Evolutionary conservation across 169 alveolate species (phyloP).

Genomic region (Eimeria necatrix): DNA sequence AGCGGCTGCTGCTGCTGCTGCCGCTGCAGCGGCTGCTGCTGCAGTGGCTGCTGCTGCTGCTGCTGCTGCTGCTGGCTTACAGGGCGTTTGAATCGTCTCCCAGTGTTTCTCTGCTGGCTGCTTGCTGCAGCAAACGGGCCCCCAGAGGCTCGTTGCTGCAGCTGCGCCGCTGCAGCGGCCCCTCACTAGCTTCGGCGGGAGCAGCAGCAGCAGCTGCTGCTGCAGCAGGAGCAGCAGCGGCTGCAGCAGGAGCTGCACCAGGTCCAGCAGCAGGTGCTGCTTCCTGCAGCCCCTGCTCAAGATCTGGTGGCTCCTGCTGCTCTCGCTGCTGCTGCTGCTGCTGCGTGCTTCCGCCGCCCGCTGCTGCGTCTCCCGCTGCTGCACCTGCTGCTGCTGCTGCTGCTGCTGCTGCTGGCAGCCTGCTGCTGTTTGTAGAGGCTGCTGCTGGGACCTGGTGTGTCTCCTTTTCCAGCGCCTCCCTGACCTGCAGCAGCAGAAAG

Average conservation of each 20-base stretch:
- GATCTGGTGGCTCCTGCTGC: not conserved
- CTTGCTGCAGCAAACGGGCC: too few species aligned
- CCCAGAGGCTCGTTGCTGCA: not conserved
- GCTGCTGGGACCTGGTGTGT: too few species aligned
- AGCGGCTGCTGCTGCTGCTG: too few species aligned
- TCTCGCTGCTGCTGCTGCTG: not conserved
- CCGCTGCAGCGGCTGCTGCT: too few species aligned
- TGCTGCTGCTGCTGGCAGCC: not conserved
- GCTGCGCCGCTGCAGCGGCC: too few species aligned
- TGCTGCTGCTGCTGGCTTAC: too few species aligned
- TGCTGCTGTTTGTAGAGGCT: too few species aligned
- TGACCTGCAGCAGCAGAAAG: too few species aligned
- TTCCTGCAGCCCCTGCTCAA: not conserved
- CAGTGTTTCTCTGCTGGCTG: not conserved
- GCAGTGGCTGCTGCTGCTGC: too few species aligned
- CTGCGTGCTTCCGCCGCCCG: not conserved
- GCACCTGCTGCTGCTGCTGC: not conserved
- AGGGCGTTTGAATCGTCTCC: not conserved
- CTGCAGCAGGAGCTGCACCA: too few species aligned
- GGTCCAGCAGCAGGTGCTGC: not conserved
- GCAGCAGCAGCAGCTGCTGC: not conserved
- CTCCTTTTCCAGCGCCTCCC: too few species aligned
- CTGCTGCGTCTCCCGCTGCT: not conserved
- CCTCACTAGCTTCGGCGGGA: not conserved
- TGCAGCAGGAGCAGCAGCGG: not conserved